These are phyloP conservation scores for Cryptosporidium meleagridis DNA, from an alignment of 169 alveolate species.

Conservation along the genomic window DNA sequence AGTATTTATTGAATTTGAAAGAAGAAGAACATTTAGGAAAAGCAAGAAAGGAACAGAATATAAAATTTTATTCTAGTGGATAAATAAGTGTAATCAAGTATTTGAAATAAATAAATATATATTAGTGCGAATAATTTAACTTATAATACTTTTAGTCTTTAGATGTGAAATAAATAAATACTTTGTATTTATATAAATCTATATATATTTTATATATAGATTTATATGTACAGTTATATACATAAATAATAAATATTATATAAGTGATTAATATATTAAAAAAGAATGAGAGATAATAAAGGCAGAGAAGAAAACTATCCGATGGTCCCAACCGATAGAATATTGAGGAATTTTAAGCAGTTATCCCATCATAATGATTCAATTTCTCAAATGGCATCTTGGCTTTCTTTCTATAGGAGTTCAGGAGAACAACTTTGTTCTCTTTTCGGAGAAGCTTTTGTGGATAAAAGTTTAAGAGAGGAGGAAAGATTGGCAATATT, in stretches of 20 bases:
- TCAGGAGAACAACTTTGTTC: slow-evolving; percentile 64
- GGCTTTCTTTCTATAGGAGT: slow-evolving; percentile 72
- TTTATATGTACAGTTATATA: no score
- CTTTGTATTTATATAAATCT: background rate
- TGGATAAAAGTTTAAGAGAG: slow-evolving; percentile 54
- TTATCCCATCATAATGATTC: slow-evolving; percentile 67
- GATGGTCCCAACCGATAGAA: slow-evolving; percentile 56
- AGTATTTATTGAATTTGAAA: background rate
- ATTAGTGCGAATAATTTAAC: background rate
- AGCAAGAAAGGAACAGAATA: background rate
- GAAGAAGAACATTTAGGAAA: background rate
- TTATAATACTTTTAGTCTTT: background rate
- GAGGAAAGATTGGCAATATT: slow-evolving; percentile 62
- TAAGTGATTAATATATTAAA: background rate
- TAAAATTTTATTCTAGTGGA: background rate
- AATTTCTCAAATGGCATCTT: slow-evolving; percentile 74
- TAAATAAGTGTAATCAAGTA: background rate
- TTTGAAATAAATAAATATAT: background rate
- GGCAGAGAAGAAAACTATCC: slow-evolving; percentile 35
- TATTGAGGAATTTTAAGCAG: slow-evolving; percentile 57
- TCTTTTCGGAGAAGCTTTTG: slow-evolving; percentile 73
- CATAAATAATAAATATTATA: background rate
- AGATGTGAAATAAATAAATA: background rate
- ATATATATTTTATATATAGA: background rate
- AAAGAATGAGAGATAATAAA: slow-evolving; percentile 31